Evolutionary conservation across 2,329 filamentous ascomycete species (phyloP).

Genomic region (Phoma sp.): DNA sequence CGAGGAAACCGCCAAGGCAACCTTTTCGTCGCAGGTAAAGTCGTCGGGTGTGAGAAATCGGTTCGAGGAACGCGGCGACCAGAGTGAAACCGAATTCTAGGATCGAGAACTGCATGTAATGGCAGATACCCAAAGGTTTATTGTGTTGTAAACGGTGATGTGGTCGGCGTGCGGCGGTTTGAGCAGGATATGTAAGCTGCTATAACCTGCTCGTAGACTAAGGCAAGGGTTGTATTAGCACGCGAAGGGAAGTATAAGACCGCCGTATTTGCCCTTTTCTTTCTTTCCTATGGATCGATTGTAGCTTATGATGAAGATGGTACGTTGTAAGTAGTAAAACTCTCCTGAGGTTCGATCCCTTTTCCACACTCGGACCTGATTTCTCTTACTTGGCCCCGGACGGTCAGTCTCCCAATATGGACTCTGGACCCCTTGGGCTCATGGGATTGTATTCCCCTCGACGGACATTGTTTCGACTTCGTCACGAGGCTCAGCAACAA

Average conservation of each 20-base stretch:
- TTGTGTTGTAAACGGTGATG: background rate
- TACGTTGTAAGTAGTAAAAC: background rate
- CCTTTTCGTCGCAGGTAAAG: no score
- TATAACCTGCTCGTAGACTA: background rate
- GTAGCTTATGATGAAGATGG: background rate
- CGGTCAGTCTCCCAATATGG: background rate
- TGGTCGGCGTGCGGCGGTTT: slow-evolving; percentile 3
- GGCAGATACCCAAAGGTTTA: background rate
- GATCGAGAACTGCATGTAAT: background rate
- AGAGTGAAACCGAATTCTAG: background rate
- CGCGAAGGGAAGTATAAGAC: slow-evolving; percentile 2
- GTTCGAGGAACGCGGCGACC: background rate
- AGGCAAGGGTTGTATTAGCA: background rate
- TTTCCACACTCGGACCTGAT: background rate
- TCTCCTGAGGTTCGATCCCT: background rate
- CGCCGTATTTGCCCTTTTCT: background rate
- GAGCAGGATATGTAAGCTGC: slow-evolving; percentile 1
- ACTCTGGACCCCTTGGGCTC: background rate
- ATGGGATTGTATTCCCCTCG: background rate
- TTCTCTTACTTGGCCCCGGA: background rate
- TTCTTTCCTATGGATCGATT: background rate
- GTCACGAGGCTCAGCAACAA: background rate
- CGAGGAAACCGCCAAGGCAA: no score
- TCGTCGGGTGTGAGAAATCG: no score
- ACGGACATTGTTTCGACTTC: background rate